phyloP scores from a whole-genome alignment of 2,329 filamentous ascomycete species.

The Blumeria graminis region DNA sequence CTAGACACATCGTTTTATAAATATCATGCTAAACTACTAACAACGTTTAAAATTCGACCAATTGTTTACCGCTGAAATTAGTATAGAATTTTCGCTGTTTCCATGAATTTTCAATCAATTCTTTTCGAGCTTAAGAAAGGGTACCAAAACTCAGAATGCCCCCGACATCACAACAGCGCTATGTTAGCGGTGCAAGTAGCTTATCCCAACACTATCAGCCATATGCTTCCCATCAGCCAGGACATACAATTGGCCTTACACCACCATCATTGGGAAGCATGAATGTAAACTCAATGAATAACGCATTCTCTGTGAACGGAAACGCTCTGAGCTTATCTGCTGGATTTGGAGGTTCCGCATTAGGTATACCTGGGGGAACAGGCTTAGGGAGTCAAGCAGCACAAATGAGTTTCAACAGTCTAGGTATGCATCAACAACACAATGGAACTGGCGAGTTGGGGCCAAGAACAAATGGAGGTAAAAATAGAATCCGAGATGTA shows the following conservation, averaged over 20 bases:
- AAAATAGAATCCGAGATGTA: slow-evolving; percentile 77
- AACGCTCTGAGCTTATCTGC: slow-evolving; percentile 30
- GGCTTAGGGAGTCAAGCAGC: slow-evolving; percentile 71
- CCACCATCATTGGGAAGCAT: slow-evolving; percentile 35
- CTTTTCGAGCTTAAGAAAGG: too few species aligned
- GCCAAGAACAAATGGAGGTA: slow-evolving; percentile 31
- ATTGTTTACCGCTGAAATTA: too few species aligned
- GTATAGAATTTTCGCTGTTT: too few species aligned
- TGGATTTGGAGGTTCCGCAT: slow-evolving; percentile 30
- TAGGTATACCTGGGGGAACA: slow-evolving; percentile 27
- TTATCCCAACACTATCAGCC: slow-evolving; percentile 20
- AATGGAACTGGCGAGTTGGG: slow-evolving; percentile 28
- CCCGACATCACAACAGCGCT: slow-evolving; percentile 16
- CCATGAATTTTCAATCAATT: too few species aligned
- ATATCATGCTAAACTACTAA: too few species aligned
- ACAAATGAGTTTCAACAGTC: slow-evolving; percentile 64
- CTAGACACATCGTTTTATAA: too few species aligned
- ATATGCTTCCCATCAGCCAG: slow-evolving; percentile 22
- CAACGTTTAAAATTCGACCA: too few species aligned
- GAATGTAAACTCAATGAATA: slow-evolving; percentile 41
- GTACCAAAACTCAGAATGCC: slow-evolving; percentile 14
- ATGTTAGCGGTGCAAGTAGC: slow-evolving; percentile 15
- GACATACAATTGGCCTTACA: slow-evolving; percentile 23
- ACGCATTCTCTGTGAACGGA: slow-evolving; percentile 34
- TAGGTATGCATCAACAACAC: slow-evolving; percentile 33